Evolutionary conservation across 2,329 filamentous ascomycete species (phyloP).

Genomic region (Nakataea oryzae): DNA sequence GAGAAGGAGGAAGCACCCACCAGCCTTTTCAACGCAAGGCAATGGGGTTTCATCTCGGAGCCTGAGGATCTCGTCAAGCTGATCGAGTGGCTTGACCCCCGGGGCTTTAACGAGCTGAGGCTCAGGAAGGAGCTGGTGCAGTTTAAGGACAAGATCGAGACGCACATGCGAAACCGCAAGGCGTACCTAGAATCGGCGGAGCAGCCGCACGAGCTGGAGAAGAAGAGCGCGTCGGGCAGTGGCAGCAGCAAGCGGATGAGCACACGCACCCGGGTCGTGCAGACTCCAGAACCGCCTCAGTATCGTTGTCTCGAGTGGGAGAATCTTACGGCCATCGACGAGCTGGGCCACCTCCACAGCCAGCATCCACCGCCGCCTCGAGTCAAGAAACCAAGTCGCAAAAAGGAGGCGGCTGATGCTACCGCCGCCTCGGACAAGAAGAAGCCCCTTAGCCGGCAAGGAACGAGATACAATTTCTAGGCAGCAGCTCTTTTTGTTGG

Average conservation of each 20-base stretch:
- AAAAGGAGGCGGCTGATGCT: constrained; percentile 23
- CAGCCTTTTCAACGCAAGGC: constrained; percentile 61
- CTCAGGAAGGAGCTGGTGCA: constrained; percentile 75
- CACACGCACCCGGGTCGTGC: constrained; percentile 24
- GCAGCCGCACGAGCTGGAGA: constrained; percentile 15
- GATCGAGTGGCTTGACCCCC: constrained; percentile 79
- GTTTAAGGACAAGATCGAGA: constrained; percentile 65
- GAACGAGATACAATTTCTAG: constrained; percentile 8
- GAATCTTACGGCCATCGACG: constrained; percentile 46
- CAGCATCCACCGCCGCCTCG: constrained; percentile 39
- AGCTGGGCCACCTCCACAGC: constrained; percentile 47
- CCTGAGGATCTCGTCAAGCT: constrained; percentile 67
- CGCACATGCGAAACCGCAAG: constrained; percentile 71
- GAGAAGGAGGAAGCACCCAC: constrained; percentile 74
- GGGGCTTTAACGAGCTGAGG: constrained; percentile 77
- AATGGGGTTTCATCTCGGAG: constrained; percentile 90
- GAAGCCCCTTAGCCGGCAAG: constrained; percentile 11
- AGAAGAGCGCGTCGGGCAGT: not conserved
- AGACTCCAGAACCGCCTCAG: constrained; percentile 29
- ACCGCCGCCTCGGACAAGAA: constrained; percentile 12
- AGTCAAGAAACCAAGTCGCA: constrained; percentile 39
- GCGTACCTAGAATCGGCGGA: constrained; percentile 49
- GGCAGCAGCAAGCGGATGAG: constrained; percentile 27
- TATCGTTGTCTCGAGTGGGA: constrained; percentile 44
- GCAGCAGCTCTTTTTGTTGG: not conserved